Conservation (phyloP, 495 filamentous ascomycete species). For the Penicillium crystallinum region DNA sequence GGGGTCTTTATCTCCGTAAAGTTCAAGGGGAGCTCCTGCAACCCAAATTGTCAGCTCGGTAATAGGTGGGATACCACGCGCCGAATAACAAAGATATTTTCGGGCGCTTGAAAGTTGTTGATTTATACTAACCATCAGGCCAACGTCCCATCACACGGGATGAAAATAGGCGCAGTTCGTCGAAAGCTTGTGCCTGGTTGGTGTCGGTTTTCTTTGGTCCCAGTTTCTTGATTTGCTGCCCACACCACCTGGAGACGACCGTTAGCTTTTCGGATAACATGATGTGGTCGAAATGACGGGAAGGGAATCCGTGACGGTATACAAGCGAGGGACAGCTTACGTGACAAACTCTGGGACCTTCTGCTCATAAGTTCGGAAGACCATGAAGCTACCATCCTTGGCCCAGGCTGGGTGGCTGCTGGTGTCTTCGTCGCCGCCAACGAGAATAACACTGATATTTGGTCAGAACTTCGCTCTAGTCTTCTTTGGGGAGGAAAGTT, state of each 20-base stretch:
- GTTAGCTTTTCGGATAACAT: background rate
- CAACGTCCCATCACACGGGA: background rate
- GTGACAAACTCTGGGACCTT: background rate
- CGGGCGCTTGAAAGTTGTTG: too few species aligned
- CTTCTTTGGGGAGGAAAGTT: background rate
- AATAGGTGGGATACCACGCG: background rate
- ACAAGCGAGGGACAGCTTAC: background rate
- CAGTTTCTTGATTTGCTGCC: background rate
- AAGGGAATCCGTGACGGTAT: background rate
- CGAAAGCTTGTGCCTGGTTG: background rate
- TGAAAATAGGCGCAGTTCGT: background rate
- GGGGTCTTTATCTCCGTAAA: background rate
- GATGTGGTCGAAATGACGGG: background rate
- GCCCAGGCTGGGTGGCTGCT: slow-evolving; percentile 6
- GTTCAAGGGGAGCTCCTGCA: background rate
- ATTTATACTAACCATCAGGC: background rate
- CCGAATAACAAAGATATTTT: background rate
- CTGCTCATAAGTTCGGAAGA: background rate
- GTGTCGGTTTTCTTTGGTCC: background rate
- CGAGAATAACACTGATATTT: slow-evolving; percentile 5
- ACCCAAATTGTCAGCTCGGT: background rate
- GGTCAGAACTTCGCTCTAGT: too few species aligned
- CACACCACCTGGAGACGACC: background rate
- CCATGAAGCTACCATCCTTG: slow-evolving; percentile 10
- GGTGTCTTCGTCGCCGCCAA: slow-evolving; percentile 7